Conservation (phyloP, 208 protist species). For the Zelonia costaricensis region DNA sequence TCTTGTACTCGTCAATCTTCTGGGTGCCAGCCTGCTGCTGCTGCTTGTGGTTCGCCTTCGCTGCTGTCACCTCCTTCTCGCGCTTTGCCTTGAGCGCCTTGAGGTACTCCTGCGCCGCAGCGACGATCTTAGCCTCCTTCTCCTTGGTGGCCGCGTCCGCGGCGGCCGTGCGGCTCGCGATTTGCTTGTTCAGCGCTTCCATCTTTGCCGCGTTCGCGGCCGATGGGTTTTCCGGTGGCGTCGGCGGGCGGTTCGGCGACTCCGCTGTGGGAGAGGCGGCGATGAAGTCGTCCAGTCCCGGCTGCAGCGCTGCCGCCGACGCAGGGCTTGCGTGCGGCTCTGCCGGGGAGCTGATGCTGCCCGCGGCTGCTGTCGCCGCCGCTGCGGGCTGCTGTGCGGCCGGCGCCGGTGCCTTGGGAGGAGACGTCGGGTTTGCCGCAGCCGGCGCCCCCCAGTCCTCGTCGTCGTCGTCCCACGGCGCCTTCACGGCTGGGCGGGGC, state of each 20-base stretch:
- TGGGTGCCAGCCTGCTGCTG: slow-evolving; percentile 48
- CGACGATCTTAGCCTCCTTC: slow-evolving; percentile 56
- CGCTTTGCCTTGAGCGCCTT: slow-evolving; percentile 57
- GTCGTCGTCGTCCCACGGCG: slow-evolving; percentile 33
- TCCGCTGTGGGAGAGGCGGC: slow-evolving; percentile 9
- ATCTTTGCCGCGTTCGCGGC: slow-evolving; percentile 16
- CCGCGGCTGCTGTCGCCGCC: neutral
- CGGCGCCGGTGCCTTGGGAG: neutral
- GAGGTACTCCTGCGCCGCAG: slow-evolving; percentile 71
- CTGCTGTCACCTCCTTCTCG: slow-evolving; percentile 52
- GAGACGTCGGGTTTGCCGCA: neutral
- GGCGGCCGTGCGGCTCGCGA: slow-evolving; percentile 54
- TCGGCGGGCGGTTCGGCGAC: slow-evolving; percentile 15
- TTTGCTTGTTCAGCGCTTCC: slow-evolving; percentile 64
- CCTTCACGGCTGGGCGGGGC: slow-evolving; percentile 12
- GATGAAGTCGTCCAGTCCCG: slow-evolving; percentile 11
- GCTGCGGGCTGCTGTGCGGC: neutral
- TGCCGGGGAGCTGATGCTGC: slow-evolving; percentile 1
- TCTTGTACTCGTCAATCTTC: slow-evolving; percentile 56
- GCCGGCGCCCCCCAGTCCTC: slow-evolving; percentile 15
- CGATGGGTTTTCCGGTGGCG: slow-evolving; percentile 19
- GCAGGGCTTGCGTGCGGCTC: slow-evolving; percentile 19
- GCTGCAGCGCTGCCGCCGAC: neutral
- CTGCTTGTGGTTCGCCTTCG: slow-evolving; percentile 53
- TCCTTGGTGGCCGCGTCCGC: slow-evolving; percentile 62